These are phyloP conservation scores for Candida verbasci DNA, from an alignment of 805 yeast species.

Conservation along the genomic window DNA sequence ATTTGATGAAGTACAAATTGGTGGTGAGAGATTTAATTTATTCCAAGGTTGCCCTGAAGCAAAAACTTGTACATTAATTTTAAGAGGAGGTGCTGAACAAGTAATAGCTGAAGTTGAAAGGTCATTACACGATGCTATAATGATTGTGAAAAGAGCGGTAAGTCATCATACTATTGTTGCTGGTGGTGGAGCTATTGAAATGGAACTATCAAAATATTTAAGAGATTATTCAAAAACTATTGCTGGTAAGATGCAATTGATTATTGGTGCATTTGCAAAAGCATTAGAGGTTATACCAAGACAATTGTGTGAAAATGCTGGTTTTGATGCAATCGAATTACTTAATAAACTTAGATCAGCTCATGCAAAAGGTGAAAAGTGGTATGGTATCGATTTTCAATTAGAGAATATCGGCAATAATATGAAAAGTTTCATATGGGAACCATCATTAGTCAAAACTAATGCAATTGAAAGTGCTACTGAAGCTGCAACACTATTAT, in stretches of 20 bases:
- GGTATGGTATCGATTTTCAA: constrained; percentile 92
- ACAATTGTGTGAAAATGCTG: constrained; percentile 98
- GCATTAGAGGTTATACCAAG: constrained; percentile 96
- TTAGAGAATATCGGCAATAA: constrained; percentile 80
- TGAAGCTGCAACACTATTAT: constrained; percentile 89
- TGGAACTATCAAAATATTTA: constrained; percentile 87
- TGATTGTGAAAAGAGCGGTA: constrained; percentile 95
- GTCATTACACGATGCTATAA: constrained; percentile 95
- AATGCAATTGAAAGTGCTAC: constrained; percentile 95
- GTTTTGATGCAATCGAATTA: constrained; percentile 94
- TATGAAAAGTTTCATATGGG: constrained; percentile 90
- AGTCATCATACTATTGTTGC: constrained; percentile 86
- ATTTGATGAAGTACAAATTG: constrained; percentile 94
- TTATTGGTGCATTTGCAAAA: constrained; percentile 87
- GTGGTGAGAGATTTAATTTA: constrained; percentile 90
- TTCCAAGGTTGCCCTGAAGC: constrained; percentile 91
- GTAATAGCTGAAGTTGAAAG: constrained; percentile 97
- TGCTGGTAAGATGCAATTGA: constrained; percentile 93
- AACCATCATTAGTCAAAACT: constrained; percentile 89
- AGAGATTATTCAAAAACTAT: constrained; percentile 83
- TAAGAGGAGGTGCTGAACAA: constrained; percentile 98
- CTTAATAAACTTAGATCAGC: constrained; percentile 87
- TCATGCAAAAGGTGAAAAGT: constrained; percentile 87
- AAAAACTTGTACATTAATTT: constrained; percentile 85
- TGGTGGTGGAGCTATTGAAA: constrained; percentile 99